Percentiles rank a stretch among this genome's conserved stretches.
Conservation (phyloP, 805 yeast genomes). For the Ogataea paraovalis region DNA sequence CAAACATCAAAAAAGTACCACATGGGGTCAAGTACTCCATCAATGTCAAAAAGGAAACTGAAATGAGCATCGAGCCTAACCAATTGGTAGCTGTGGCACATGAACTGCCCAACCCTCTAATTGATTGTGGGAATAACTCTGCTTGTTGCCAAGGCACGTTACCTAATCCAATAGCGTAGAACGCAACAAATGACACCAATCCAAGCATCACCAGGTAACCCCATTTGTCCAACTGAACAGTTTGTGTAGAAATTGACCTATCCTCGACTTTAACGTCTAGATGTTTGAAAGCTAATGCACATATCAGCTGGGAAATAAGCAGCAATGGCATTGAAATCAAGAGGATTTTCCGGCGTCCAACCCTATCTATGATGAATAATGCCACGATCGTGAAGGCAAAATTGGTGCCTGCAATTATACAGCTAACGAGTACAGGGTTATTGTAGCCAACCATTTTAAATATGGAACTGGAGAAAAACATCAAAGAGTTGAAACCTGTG, state of each 20-base stretch:
- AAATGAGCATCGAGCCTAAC: slow-evolving; percentile 89
- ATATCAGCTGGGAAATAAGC: slow-evolving; percentile 68
- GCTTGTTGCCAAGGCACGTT: slow-evolving; percentile 98
- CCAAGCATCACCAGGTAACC: slow-evolving; percentile 81
- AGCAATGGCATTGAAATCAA: slow-evolving; percentile 81
- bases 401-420: slow-evolving; percentile 91
- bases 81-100: slow-evolving; percentile 91
- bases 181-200: slow-evolving; percentile 84
- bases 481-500: slow-evolving; percentile 92
- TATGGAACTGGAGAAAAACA: slow-evolving; percentile 92
- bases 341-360: slow-evolving; percentile 84
- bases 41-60: slow-evolving; percentile 93
- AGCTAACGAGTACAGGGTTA: slow-evolving; percentile 90
- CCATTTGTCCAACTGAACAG: slow-evolving; percentile 67
- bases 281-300: slow-evolving; percentile 84
- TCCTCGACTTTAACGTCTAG: background rate
- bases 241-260: background rate
- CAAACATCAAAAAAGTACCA: slow-evolving; percentile 70
- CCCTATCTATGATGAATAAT: slow-evolving; percentile 76
- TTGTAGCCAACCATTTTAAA: slow-evolving; percentile 87
- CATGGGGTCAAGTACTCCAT: slow-evolving; percentile 88
- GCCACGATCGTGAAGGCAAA: slow-evolving; percentile 85
- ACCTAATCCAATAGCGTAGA: slow-evolving; percentile 93
- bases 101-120: slow-evolving; percentile 88
- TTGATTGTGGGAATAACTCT: slow-evolving; percentile 90